Evolutionary conservation across 2,329 filamentous ascomycete genomes (phyloP).

Genomic region (Huntiella bhutanensis): DNA sequence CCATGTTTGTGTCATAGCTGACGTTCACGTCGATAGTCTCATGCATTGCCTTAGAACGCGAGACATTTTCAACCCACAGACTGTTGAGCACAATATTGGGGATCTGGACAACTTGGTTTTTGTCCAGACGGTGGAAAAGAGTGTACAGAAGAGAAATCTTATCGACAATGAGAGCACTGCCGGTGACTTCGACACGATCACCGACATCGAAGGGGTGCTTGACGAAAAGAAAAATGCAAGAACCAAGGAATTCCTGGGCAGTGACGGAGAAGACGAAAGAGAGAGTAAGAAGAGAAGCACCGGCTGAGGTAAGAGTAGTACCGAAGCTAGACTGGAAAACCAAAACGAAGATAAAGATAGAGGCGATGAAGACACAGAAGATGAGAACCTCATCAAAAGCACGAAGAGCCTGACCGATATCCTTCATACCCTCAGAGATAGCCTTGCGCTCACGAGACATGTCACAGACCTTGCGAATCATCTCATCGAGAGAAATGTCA

Average conservation of each 20-base stretch:
- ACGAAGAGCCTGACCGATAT: slow-evolving; percentile 84
- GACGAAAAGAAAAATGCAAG: slow-evolving; percentile 95
- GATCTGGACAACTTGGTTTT: slow-evolving; percentile 56
- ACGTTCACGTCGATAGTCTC: slow-evolving; percentile 66
- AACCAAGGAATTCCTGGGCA: slow-evolving; percentile 87
- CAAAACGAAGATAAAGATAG: slow-evolving; percentile 69
- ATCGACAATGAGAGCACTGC: slow-evolving; percentile 55
- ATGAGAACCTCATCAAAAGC: slow-evolving; percentile 77
- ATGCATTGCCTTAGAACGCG: slow-evolving; percentile 78
- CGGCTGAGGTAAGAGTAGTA: slow-evolving; percentile 71
- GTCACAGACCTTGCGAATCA: slow-evolving; percentile 72
- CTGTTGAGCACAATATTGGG: slow-evolving; percentile 86
- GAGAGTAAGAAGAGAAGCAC: slow-evolving; percentile 81
- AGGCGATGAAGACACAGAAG: slow-evolving; percentile 60
- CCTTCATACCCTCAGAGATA: slow-evolving; percentile 84
- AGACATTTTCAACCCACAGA: slow-evolving; percentile 89
- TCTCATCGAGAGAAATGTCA: slow-evolving; percentile 88
- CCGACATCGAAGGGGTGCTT: slow-evolving; percentile 97
- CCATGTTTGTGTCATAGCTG: slow-evolving; percentile 70
- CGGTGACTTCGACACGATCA: slow-evolving; percentile 69
- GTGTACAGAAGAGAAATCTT: slow-evolving; percentile 89
- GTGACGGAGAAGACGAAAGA: slow-evolving; percentile 92
- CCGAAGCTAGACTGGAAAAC: slow-evolving; percentile 79
- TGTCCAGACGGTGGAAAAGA: slow-evolving; percentile 69
- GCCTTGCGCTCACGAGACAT: slow-evolving; percentile 74